Evolutionary conservation across 345 rosid species (phyloP).

Genomic region (Brassica cretica): DNA sequence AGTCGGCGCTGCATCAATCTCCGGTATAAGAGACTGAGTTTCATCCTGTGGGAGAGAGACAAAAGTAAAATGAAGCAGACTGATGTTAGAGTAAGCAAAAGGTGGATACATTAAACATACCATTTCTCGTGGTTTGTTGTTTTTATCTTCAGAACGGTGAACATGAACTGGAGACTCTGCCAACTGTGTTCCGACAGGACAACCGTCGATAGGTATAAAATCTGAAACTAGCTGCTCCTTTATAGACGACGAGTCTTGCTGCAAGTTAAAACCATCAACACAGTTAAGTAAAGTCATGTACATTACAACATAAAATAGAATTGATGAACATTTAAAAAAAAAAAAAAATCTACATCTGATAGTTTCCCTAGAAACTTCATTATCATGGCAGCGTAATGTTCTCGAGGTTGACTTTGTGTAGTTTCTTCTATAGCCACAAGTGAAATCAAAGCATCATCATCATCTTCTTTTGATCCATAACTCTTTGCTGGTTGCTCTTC

Average conservation of each 20-base stretch:
- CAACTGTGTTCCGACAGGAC: constrained; percentile 59
- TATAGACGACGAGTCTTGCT: constrained; percentile 48
- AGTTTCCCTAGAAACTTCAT: constrained; percentile 55
- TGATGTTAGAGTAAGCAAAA: neutral
- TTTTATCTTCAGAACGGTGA: constrained; percentile 38
- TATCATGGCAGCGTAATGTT: constrained; percentile 50
- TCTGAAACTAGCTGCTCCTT: constrained; percentile 53
- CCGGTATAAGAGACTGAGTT: constrained; percentile 40
- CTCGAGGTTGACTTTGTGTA: constrained; percentile 53
- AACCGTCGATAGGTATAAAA: constrained; percentile 60
- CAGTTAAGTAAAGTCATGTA: constrained; percentile 16
- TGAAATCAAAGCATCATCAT: constrained; percentile 51
- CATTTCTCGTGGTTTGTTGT: constrained; percentile 35
- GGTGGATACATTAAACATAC: constrained; percentile 5
- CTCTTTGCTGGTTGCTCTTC: constrained; percentile 26
- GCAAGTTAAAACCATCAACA: constrained; percentile 26
- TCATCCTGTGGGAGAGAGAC: constrained; percentile 41
- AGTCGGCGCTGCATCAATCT: constrained; percentile 39
- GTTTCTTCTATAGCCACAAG: constrained; percentile 51
- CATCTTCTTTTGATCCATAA: constrained; percentile 66
- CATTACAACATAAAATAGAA: constrained; percentile 1
- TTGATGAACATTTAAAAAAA: neutral
- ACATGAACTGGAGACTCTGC: constrained; percentile 45
- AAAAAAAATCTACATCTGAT: constrained; percentile 67
- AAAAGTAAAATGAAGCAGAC: neutral